phyloP scores from a whole-genome alignment of 2,329 filamentous ascomycete species.

The Dichotomopilus funicola region DNA sequence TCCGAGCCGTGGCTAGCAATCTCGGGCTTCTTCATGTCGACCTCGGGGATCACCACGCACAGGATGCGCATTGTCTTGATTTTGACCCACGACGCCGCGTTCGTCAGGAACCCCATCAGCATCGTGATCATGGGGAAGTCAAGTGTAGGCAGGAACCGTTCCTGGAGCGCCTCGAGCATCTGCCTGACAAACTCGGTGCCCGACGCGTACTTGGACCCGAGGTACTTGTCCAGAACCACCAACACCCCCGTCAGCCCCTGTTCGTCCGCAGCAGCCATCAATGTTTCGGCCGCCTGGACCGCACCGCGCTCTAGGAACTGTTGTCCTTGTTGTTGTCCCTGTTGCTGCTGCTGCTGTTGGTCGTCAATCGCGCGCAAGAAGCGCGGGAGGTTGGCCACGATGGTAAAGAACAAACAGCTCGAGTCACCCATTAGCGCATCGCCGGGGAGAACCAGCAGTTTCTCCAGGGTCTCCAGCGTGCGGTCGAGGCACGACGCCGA shows the following conservation, averaged over 20 bases:
- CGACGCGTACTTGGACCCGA: slow-evolving; percentile 57
- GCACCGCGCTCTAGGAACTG: slow-evolving; percentile 48
- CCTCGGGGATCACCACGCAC: slow-evolving; percentile 74
- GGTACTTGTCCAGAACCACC: slow-evolving; percentile 62
- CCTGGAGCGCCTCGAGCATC: slow-evolving; percentile 65
- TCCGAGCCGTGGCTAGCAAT: slow-evolving; percentile 89
- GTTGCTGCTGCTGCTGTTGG: too few species aligned
- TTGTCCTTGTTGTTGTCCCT: slow-evolving; percentile 26
- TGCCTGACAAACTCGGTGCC: slow-evolving; percentile 71
- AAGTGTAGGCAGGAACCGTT: slow-evolving; percentile 71
- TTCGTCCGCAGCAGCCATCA: slow-evolving; percentile 66
- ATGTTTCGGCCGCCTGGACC: slow-evolving; percentile 58
- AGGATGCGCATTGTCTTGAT: slow-evolving; percentile 88
- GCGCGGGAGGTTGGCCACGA: slow-evolving; percentile 86
- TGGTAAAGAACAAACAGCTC: slow-evolving; percentile 71
- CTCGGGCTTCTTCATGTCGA: slow-evolving; percentile 88
- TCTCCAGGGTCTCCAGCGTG: slow-evolving; percentile 71
- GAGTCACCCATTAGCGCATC: slow-evolving; percentile 77
- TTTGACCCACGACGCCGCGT: slow-evolving; percentile 83
- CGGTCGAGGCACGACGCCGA: slow-evolving; percentile 76
- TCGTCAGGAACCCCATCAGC: slow-evolving; percentile 84
- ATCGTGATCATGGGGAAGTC: slow-evolving; percentile 86
- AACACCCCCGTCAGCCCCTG: slow-evolving; percentile 64
- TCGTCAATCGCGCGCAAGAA: slow-evolving; percentile 73
- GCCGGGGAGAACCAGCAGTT: slow-evolving; percentile 69